These are phyloP conservation scores for Arthrobotrys conoides DNA, from an alignment of 2,329 filamentous ascomycete genomes.

Conservation along the genomic window DNA sequence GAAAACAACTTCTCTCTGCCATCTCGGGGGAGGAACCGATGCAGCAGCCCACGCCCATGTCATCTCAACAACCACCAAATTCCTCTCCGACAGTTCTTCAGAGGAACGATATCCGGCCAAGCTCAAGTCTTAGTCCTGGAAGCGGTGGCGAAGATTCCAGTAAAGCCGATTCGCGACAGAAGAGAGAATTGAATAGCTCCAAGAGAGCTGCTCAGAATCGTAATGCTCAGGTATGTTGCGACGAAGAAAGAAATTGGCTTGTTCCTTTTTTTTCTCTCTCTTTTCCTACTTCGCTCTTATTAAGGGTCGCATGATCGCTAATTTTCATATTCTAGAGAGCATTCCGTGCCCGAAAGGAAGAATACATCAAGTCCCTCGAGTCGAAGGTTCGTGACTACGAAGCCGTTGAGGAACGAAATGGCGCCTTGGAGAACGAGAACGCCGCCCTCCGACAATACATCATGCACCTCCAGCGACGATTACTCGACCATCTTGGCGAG, in stretches of 20 bases:
- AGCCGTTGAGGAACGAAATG: constrained; percentile 81
- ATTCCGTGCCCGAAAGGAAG: constrained; percentile 96
- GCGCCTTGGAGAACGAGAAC: constrained; percentile 88
- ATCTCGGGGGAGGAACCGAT: constrained; percentile 54
- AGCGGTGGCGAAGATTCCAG: constrained; percentile 56
- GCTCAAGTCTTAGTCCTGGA: constrained; percentile 55
- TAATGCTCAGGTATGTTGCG: constrained; percentile 85
- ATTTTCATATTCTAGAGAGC: constrained; percentile 76
- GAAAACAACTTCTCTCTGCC: constrained; percentile 55
- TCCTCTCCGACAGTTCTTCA: constrained; percentile 53
- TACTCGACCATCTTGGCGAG: constrained; percentile 86
- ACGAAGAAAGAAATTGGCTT: constrained; percentile 4
- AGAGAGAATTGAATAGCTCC: constrained; percentile 92
- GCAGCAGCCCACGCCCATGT: constrained; percentile 55
- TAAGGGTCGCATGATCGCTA: background rate
- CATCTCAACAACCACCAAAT: constrained; percentile 54
- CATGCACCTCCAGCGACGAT: constrained; percentile 86
- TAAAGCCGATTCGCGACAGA: constrained; percentile 66
- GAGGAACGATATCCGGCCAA: constrained; percentile 51
- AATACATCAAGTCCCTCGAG: constrained; percentile 97
- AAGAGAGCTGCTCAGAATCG: constrained; percentile 97
- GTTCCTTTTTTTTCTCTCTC: constrained; percentile 45
- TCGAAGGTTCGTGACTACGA: constrained; percentile 88
- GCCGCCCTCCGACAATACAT: constrained; percentile 93
- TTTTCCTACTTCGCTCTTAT: no score